Evolutionary conservation across 306 rosid genomes (phyloP), one percentile per base, ranked within the genome.

Genomic region (Malus fusca): DNA sequence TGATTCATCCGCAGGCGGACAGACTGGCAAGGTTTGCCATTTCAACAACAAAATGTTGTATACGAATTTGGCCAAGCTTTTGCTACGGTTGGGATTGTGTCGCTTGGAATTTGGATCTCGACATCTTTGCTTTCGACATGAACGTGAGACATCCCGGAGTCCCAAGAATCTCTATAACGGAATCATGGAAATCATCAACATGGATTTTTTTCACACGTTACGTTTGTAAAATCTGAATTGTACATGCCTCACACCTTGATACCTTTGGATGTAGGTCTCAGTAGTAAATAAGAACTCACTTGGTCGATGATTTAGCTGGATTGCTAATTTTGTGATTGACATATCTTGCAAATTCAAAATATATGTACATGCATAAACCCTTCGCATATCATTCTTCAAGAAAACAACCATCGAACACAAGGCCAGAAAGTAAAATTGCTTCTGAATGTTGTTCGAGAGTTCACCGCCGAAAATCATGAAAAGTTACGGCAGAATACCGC

Each of bases 91-190:
- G 93, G 91, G 23, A 73, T 93, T 66, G 95, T 93, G 79, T 85
- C 86, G 23, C 58, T 93, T 48, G 98, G 96, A 80, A 79, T 93
- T 83, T 93, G 98, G 98, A 86, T 90, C 82, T 74, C 77, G 0
- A 77, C 91, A 37, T 88, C 90, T 21, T 87, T 77, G 85, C 73
- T 93, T 68, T 79, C 88, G 26, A 84, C 84, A 51, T 85, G 81
- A 87, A 84, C 64, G 81, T 55, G 72, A 71, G 80, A 75, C 55
- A 30, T 76, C 81, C 76, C n/a, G 40, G n/a, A 8, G 8, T 73
- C 55, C 37, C 3, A 53, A 78, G 71, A 77, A 65, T 88, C 90
- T 89, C 82, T 80, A 88, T 86, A 72, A 73, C 61, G 65, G 66
- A 65, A 72, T 17, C 42, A 60, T 40, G 60, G 74, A 84, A 73